phyloP scores from a whole-genome alignment of 2,329 filamentous ascomycete species.

The Colletotrichum sp. region DNA sequence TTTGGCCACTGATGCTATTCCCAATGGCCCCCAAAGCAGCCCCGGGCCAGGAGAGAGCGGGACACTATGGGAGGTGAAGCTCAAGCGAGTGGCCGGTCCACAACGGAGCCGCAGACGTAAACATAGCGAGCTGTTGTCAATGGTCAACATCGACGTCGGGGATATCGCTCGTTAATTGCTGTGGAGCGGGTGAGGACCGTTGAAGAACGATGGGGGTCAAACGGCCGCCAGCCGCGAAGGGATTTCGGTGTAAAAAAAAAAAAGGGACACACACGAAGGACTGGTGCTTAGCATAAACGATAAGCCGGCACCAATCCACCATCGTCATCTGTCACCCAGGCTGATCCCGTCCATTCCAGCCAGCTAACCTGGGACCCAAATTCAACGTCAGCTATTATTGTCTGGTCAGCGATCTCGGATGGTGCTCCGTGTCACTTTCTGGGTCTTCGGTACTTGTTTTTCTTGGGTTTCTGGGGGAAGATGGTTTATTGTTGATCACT shows the following conservation, averaged over 20 bases:
- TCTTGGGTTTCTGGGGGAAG: background rate
- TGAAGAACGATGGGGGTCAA: constrained; percentile 10
- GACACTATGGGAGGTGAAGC: background rate
- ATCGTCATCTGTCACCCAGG: constrained; percentile 12
- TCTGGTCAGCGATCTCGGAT: background rate
- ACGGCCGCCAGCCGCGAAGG: background rate
- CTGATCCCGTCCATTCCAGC: constrained; percentile 3
- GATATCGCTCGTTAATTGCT: constrained; percentile 1
- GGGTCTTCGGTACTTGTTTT: background rate
- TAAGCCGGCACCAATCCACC: background rate
- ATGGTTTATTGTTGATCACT: background rate
- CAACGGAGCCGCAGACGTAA: constrained; percentile 7
- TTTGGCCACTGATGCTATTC: background rate
- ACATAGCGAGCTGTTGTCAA: background rate
- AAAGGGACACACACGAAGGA: background rate
- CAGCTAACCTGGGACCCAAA: background rate
- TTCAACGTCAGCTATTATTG: constrained; percentile 9
- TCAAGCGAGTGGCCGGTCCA: background rate
- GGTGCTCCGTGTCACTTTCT: too few relatives aligned
- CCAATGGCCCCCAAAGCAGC: background rate
- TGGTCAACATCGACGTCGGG: background rate
- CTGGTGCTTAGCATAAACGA: background rate
- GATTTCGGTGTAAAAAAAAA: background rate
- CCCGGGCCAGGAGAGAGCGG: background rate
- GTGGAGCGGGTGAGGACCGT: background rate